phyloP scores from a whole-genome alignment of 2,329 filamentous ascomycete genomes.

The Ophiosphaerella narmari region DNA sequence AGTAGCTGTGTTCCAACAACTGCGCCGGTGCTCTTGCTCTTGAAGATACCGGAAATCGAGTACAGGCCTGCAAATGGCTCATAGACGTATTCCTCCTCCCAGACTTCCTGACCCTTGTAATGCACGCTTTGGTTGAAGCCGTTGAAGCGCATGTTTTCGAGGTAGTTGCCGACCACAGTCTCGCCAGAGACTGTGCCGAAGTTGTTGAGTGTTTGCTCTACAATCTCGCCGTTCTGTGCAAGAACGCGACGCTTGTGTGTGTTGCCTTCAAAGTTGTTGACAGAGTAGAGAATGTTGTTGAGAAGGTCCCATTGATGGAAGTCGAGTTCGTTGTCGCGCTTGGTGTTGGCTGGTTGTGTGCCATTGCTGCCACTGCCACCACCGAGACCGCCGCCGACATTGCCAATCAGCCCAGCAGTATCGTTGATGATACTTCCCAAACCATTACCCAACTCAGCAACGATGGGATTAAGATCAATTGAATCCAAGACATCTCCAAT shows the following conservation, averaged over 20 bases:
- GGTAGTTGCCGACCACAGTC: slow-evolving; percentile 56
- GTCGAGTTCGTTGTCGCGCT: slow-evolving; percentile 31
- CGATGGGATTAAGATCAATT: slow-evolving; percentile 64
- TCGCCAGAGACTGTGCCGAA: slow-evolving; percentile 53
- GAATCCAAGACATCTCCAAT: slow-evolving; percentile 62
- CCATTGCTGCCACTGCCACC: slow-evolving; percentile 10
- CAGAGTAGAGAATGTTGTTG: slow-evolving; percentile 64
- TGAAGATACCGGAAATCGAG: slow-evolving; percentile 54
- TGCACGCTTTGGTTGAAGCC: slow-evolving; percentile 52
- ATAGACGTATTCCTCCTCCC: slow-evolving; percentile 60
- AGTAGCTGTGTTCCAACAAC: slow-evolving; percentile 59
- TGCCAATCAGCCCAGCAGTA: slow-evolving; percentile 31
- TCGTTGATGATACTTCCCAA: slow-evolving; percentile 55
- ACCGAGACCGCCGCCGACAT: slow-evolving; percentile 23
- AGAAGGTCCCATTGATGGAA: slow-evolving; percentile 53
- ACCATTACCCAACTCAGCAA: slow-evolving; percentile 59
- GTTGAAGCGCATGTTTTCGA: slow-evolving; percentile 59
- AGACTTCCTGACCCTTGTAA: slow-evolving; percentile 52
- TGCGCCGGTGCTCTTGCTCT: slow-evolving; percentile 52
- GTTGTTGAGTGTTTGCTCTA: slow-evolving; percentile 61
- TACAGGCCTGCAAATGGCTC: slow-evolving; percentile 56
- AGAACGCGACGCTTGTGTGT: slow-evolving; percentile 60
- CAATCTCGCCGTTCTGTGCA: slow-evolving; percentile 59
- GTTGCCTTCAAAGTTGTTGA: slow-evolving; percentile 64
- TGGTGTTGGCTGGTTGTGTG: slow-evolving; percentile 19